Conservation (phyloP, 306 rosid genomes). For the Cucumis melo region DNA sequence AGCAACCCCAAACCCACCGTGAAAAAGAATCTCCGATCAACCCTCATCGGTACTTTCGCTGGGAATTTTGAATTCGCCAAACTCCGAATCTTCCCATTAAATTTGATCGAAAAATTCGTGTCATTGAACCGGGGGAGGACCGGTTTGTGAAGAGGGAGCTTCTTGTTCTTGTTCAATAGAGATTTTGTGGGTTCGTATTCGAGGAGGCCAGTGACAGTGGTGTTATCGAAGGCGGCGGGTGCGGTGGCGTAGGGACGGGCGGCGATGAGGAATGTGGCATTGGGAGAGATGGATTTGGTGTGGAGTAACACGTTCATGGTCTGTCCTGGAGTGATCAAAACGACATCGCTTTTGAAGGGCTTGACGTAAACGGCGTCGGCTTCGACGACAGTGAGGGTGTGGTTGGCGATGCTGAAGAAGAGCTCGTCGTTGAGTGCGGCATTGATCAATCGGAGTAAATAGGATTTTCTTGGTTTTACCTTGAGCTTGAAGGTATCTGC, state of each 20-base stretch:
- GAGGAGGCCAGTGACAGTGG: constrained; percentile 48
- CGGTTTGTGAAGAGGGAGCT: constrained; percentile 14
- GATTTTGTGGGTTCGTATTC: constrained; percentile 25
- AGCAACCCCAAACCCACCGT: constrained; percentile 45
- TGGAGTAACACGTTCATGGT: constrained; percentile 46
- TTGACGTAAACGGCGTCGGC: constrained; percentile 55
- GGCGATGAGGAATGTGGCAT: constrained; percentile 39
- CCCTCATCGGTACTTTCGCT: constrained; percentile 43
- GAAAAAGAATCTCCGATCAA: constrained; percentile 40
- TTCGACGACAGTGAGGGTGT: constrained; percentile 54
- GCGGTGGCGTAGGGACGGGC: constrained; percentile 51
- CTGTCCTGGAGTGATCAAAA: constrained; percentile 67
- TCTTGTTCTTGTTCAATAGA: constrained; percentile 1
- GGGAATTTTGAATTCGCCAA: constrained; percentile 37
- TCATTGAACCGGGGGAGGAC: constrained; percentile 35
- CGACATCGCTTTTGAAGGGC: constrained; percentile 34
- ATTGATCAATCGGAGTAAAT: neutral
- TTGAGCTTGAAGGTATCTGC: constrained; percentile 9
- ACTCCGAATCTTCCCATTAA: constrained; percentile 34
- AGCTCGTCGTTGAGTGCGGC: constrained; percentile 20
- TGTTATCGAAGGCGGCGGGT: constrained; percentile 51
- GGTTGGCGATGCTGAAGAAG: constrained; percentile 67
- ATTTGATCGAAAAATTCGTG: constrained; percentile 33
- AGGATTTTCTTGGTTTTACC: constrained; percentile 4
- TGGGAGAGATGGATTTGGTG: constrained; percentile 35